A percentile compares a stretch with the other conserved stretches of the same genome.
Conservation (phyloP, 257 asterid genomes). For the Avicennia marina region DNA sequence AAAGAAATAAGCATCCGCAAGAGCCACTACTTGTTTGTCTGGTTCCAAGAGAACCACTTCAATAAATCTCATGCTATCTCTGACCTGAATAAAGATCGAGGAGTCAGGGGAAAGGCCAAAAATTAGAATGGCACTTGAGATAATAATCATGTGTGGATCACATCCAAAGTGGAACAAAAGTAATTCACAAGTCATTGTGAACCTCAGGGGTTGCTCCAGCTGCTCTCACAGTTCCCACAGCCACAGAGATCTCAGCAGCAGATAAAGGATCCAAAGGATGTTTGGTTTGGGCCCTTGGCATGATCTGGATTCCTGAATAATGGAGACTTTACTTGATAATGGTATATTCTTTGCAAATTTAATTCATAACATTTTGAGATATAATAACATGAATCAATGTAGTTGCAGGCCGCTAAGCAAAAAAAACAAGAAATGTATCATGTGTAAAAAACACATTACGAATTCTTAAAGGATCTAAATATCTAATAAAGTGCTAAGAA, state of each 20-base stretch:
- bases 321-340: constrained; percentile 8
- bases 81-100: constrained; percentile 54
- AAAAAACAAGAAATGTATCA: too few relatives aligned
- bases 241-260: constrained; percentile 85
- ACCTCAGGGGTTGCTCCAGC: constrained; percentile 99
- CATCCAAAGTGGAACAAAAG: not conserved
- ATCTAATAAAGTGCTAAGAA: too few relatives aligned
- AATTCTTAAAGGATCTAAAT: too few relatives aligned
- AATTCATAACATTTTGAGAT: not conserved
- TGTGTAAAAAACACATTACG: too few relatives aligned
- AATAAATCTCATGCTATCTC: constrained; percentile 92
- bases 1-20: constrained; percentile 96
- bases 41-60: constrained; percentile 96
- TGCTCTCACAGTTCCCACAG: constrained; percentile 90
- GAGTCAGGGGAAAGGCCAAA: constrained; percentile 2
- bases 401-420: not conserved
- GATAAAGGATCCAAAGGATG: constrained; percentile 97
- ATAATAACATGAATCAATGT: not conserved
- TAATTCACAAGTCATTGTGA: constrained; percentile 9
- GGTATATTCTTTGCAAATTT: not conserved
- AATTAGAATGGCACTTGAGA: constrained; percentile 6
- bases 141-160: constrained; percentile 7
- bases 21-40: constrained; percentile 75
- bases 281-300: constrained; percentile 66
- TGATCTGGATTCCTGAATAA: constrained; percentile 51